Conservation (phyloP, 352 stramenopile genomes). For the Elongisporangium prolatum region DNA sequence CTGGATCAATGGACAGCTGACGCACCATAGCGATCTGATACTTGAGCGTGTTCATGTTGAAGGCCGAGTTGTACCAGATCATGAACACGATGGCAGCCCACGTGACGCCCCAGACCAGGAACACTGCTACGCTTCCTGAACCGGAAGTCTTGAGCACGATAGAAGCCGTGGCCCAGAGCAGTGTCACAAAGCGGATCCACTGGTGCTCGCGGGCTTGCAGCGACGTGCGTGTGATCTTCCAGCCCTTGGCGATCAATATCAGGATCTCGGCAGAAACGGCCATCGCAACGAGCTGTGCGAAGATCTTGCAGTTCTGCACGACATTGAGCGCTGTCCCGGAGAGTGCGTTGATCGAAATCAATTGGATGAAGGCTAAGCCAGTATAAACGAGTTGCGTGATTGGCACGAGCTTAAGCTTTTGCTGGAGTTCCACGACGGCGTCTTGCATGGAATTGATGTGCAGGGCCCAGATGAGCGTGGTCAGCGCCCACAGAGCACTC, state of each 20-base stretch:
- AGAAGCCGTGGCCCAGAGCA: slow-evolving; percentile 43
- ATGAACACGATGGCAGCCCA: slow-evolving; percentile 58
- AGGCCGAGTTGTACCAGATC: slow-evolving; percentile 66
- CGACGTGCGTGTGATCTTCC: slow-evolving; percentile 58
- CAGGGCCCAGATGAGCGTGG: slow-evolving; percentile 30
- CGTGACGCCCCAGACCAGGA: slow-evolving; percentile 47
- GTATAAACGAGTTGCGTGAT: slow-evolving; percentile 27
- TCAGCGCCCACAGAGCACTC: slow-evolving; percentile 23
- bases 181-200: slow-evolving; percentile 51
- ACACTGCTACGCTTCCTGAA: slow-evolving; percentile 30
- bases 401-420: slow-evolving; percentile 49
- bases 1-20: slow-evolving; percentile 38
- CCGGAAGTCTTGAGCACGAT: slow-evolving; percentile 31
- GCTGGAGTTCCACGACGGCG: slow-evolving; percentile 42
- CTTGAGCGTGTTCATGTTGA: slow-evolving; percentile 69
- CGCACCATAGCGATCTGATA: slow-evolving; percentile 61
- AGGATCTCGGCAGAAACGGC: slow-evolving; percentile 44
- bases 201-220: slow-evolving; percentile 38
- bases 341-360: slow-evolving; percentile 26
- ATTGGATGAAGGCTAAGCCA: slow-evolving; percentile 16
- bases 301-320: slow-evolving; percentile 26
- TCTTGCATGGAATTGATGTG: slow-evolving; percentile 43
- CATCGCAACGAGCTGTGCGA: slow-evolving; percentile 37
- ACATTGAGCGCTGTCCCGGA: slow-evolving; percentile 31
- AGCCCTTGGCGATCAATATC: slow-evolving; percentile 57